Evolutionary conservation across 257 asterid genomes (phyloP).

Genomic region (Solanum clarkiae): DNA sequence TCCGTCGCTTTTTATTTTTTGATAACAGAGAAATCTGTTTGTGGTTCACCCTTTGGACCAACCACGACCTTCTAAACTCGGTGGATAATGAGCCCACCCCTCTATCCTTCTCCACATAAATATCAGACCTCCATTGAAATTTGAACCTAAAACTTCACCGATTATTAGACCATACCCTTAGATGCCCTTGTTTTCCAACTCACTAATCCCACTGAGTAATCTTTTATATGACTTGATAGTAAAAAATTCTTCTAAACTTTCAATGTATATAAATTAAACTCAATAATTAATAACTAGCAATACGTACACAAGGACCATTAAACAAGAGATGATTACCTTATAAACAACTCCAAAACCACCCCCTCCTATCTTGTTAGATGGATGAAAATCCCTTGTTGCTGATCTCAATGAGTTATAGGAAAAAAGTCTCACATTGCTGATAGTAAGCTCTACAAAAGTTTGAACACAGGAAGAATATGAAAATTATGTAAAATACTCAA

Average conservation of each 20-base stretch:
- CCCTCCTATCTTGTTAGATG: constrained; percentile 60
- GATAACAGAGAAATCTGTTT: no score
- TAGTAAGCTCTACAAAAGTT: constrained; percentile 25
- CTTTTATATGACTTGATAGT: background rate
- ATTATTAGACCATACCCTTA: background rate
- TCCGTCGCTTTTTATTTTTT: no score
- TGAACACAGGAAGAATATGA: background rate
- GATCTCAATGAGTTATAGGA: constrained; percentile 47
- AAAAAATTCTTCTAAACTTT: background rate
- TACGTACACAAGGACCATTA: background rate
- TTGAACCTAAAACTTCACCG: background rate
- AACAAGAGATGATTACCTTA: constrained; percentile 21
- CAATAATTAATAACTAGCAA: background rate
- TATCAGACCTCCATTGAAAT: background rate
- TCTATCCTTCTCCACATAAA: no score
- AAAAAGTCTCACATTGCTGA: constrained; percentile 46
- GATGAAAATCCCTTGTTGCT: constrained; percentile 57
- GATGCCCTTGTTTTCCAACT: background rate
- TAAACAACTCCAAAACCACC: constrained; percentile 84
- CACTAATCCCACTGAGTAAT: background rate
- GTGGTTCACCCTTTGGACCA: no score
- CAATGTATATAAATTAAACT: background rate
- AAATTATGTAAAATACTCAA: no score
- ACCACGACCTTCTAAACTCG: no score
- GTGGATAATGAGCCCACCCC: no score